Conservation (phyloP, 768 basidiomycete genomes). For the Tricholoma sp. region DNA sequence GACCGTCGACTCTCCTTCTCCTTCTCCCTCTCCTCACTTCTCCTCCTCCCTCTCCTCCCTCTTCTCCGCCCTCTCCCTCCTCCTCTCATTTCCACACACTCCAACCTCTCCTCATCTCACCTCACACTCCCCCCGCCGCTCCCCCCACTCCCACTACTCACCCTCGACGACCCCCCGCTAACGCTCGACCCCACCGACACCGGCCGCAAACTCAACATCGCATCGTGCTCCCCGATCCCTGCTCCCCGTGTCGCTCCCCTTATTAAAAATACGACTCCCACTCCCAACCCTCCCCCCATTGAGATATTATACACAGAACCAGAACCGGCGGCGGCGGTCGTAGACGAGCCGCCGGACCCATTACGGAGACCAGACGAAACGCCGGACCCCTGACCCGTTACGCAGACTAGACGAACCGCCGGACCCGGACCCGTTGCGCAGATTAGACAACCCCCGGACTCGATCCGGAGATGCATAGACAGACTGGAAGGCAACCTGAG, state of each 20-base stretch:
- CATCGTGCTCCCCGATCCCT: slow-evolving; percentile 28
- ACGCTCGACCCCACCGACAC: slow-evolving; percentile 28
- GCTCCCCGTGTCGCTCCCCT: not conserved
- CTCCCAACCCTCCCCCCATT: not conserved
- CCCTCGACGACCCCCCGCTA: slow-evolving; percentile 19
- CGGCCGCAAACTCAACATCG: slow-evolving; percentile 46
- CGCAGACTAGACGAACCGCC: slow-evolving; percentile 34
- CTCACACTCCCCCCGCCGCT: slow-evolving; percentile 47
- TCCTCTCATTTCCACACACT: no score
- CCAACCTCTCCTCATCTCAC: slow-evolving; percentile 45
- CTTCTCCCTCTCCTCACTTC: no score
- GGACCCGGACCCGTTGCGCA: no score
- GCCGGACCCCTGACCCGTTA: no score
- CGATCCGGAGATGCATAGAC: slow-evolving; percentile 34
- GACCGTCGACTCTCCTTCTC: no score
- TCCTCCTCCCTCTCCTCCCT: no score
- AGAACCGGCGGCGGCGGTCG: not conserved
- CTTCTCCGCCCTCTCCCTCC: no score
- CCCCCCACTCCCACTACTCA: slow-evolving; percentile 36
- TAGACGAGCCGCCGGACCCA: slow-evolving; percentile 33
- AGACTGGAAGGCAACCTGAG: slow-evolving; percentile 56
- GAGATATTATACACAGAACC: no score
- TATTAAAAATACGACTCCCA: not conserved
- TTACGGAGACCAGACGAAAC: slow-evolving; percentile 34
- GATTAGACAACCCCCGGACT: no score